Conservation (phyloP, 2,329 filamentous ascomycete genomes). For the Erysiphe neolycopersici region DNA sequence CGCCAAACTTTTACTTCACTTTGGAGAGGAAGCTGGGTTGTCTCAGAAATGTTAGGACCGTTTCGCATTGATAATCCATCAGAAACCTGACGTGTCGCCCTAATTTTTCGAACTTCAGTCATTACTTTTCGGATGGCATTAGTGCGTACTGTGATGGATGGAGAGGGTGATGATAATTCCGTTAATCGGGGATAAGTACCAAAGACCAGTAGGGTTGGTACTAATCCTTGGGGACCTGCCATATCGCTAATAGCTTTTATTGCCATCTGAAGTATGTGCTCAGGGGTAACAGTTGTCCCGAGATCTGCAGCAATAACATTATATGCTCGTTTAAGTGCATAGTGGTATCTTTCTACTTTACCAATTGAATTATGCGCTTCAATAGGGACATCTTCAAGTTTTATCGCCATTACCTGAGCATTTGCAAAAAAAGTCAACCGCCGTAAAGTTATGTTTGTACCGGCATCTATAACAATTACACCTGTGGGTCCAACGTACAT, state of each 20-base stretch:
- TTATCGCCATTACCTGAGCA: background rate
- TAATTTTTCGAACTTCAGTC: slow-evolving; percentile 1
- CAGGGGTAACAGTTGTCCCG: background rate
- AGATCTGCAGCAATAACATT: background rate
- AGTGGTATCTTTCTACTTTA: background rate
- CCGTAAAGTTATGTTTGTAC: slow-evolving; percentile 1
- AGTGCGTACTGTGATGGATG: background rate
- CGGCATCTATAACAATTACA: background rate
- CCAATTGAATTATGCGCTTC: slow-evolving; percentile 1
- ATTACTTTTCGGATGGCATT: background rate
- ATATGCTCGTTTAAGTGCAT: background rate
- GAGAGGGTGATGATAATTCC: background rate
- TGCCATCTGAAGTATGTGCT: background rate
- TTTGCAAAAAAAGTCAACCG: slow-evolving; percentile 1
- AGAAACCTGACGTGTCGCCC: background rate
- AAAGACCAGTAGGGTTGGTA: too few relatives aligned
- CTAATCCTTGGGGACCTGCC: too few relatives aligned
- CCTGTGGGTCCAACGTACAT: slow-evolving; percentile 1
- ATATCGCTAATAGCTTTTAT: too few relatives aligned
- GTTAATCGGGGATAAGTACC: too few relatives aligned
- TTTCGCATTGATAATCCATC: background rate
- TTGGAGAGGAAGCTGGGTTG: background rate
- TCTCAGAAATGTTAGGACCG: background rate
- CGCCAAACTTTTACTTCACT: background rate
- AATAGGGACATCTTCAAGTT: background rate